These are phyloP conservation scores for Gaeumannomyces tritici DNA, from an alignment of 2,329 filamentous ascomycete genomes.

Conservation along the genomic window DNA sequence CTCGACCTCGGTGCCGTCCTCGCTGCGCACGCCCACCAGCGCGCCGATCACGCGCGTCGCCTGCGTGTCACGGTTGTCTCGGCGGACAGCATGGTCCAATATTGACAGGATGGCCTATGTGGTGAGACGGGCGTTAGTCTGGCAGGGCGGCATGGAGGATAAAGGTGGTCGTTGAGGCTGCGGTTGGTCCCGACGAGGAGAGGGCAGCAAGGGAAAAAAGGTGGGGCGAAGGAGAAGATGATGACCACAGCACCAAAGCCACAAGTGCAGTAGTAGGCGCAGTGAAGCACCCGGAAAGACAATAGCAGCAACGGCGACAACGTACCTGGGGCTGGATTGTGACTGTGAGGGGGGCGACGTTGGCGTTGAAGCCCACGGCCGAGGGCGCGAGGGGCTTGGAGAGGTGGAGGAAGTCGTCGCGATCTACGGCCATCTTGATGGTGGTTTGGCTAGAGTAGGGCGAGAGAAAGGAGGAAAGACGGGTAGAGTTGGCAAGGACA, in stretches of 20 bases:
- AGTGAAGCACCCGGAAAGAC: too few relatives aligned
- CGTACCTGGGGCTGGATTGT: conserved; percentile 86
- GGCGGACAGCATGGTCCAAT: conserved; percentile 88
- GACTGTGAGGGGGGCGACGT: conserved; percentile 85
- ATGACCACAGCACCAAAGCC: neutral
- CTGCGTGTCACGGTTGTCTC: conserved; percentile 65
- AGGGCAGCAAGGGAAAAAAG: too few relatives aligned
- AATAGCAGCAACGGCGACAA: too few relatives aligned
- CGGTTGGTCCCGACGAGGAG: too few relatives aligned
- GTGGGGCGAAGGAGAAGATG: too few relatives aligned
- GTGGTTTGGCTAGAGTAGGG: conserved; percentile 7
- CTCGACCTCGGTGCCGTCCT: conserved; percentile 94
- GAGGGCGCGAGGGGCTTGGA: conserved; percentile 83
- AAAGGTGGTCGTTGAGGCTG: too few relatives aligned
- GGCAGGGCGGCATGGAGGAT: too few relatives aligned
- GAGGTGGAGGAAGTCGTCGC: conserved; percentile 87
- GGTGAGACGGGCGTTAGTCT: neutral
- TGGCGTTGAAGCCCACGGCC: conserved; percentile 67
- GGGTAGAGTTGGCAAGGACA: neutral
- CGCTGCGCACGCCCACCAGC: conserved; percentile 81
- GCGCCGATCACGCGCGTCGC: conserved; percentile 96
- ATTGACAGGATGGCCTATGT: conserved; percentile 60
- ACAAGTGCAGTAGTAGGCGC: neutral
- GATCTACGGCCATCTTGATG: conserved; percentile 65
- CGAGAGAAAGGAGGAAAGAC: neutral